These are phyloP conservation scores for Scenedesmus sp. DNA, from an alignment of 163 green algal genomes.

Conservation along the genomic window DNA sequence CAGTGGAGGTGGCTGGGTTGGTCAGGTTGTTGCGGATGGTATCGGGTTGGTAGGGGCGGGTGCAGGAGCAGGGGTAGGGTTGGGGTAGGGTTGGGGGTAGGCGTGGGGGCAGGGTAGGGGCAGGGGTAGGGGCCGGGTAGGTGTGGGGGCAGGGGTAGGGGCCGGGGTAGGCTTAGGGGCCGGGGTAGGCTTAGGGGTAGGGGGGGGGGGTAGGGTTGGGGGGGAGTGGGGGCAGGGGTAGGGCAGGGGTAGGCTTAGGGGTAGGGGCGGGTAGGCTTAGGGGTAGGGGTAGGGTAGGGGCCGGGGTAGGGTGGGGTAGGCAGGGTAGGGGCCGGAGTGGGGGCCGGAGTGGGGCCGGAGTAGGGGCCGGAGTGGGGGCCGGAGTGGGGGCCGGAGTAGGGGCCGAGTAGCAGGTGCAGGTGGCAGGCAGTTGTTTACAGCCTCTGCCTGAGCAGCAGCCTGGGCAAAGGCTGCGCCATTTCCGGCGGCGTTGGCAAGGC, in stretches of 20 bases:
- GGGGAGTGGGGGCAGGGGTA: no score
- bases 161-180: not conserved
- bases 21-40: not conserved
- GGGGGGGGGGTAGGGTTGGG: no score
- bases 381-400: no score
- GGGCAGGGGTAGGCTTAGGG: no score
- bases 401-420: no score
- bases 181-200: not conserved
- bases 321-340: no score
- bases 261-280: no score
- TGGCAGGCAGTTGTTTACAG: slow-evolving; percentile 14
- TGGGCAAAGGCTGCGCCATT: not conserved
- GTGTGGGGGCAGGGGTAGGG: not conserved
- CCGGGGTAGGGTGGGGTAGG: no score
- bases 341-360: no score
- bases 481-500: not conserved
- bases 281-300: no score
- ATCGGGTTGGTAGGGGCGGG: not conserved
- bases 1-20: not conserved
- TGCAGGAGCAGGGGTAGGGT: not conserved
- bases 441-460: not conserved
- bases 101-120: not conserved
- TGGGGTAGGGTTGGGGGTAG: not conserved
- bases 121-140: not conserved
- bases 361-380: no score